phyloP scores from a whole-genome alignment of 768 basidiomycete species.

The Suillus sp. region DNA sequence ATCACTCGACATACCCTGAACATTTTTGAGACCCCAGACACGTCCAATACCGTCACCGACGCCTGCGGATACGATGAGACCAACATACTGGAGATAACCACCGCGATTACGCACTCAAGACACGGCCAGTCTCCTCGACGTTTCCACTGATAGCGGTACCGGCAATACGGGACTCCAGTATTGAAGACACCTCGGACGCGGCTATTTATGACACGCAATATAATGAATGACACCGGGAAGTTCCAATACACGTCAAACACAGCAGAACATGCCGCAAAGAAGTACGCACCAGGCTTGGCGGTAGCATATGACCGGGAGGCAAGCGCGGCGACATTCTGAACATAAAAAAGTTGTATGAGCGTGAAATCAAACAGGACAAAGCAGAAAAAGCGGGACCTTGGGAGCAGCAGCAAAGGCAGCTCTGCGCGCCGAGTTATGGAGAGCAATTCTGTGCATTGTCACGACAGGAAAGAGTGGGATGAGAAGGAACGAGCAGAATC shows the following conservation, averaged over 20 bases:
- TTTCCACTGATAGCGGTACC: conserved; percentile 89
- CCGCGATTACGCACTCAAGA: conserved; percentile 73
- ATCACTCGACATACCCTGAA: conserved; percentile 70
- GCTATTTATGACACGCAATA: conserved; percentile 54
- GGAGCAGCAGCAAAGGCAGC: conserved; percentile 67
- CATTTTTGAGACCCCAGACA: conserved; percentile 98
- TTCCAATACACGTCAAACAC: conserved; percentile 19
- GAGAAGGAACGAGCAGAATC: conserved; percentile 44
- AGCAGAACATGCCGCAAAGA: not conserved
- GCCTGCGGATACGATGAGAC: conserved; percentile 48
- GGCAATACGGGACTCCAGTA: conserved; percentile 97
- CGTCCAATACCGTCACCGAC: conserved; percentile 99
- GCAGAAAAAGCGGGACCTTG: conserved; percentile 49
- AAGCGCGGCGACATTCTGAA: conserved; percentile 46
- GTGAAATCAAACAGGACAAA: conserved; percentile 19
- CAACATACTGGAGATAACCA: not conserved
- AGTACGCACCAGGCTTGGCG: conserved; percentile 90
- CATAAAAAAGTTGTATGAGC: conserved; percentile 17
- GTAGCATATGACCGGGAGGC: conserved; percentile 90
- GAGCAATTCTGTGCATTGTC: conserved; percentile 83
- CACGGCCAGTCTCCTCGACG: conserved; percentile 99
- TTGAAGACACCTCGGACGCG: conserved; percentile 98
- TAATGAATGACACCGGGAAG: conserved; percentile 24
- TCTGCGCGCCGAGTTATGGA: conserved; percentile 82
- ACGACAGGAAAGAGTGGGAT: conserved; percentile 46